Evolutionary conservation across 202 grass and related monocot genomes (phyloP).

Genomic region (Sporobolus alterniflorus): DNA sequence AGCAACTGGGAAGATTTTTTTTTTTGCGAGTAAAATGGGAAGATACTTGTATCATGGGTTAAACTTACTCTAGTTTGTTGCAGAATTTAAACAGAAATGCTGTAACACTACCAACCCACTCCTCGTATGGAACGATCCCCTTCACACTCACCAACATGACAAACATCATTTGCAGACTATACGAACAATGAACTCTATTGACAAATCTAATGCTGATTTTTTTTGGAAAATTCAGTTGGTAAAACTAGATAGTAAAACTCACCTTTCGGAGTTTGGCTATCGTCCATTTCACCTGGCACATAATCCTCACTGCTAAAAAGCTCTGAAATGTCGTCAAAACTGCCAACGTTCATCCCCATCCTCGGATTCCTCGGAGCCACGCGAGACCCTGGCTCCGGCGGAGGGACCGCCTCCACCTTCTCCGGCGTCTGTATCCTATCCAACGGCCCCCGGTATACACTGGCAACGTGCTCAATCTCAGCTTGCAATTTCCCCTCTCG

Average conservation of each 20-base stretch:
- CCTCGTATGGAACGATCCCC: background rate
- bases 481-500: conserved; percentile 54
- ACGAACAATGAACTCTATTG: background rate
- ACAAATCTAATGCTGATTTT: background rate
- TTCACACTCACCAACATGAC: background rate
- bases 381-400: conserved; percentile 52
- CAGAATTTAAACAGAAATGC: background rate
- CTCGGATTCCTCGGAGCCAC: conserved; percentile 86
- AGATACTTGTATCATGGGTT: background rate
- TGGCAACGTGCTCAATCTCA: conserved; percentile 38
- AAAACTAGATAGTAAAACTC: conserved; percentile 31
- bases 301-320: conserved; percentile 68
- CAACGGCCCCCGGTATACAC: conserved; percentile 45
- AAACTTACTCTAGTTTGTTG: background rate
- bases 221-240: background rate
- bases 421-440: conserved; percentile 24
- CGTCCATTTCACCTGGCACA: conserved; percentile 36
- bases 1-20: too few species aligned
- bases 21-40: too few species aligned
- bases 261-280: conserved; percentile 48
- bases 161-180: background rate
- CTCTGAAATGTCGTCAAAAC: conserved; percentile 69
- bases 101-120: background rate
- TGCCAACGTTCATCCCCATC: conserved; percentile 38
- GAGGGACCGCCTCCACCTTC: conserved; percentile 32